phyloP scores from a whole-genome alignment of 2,329 filamentous ascomycete species.

The Whalleya microplaca region DNA sequence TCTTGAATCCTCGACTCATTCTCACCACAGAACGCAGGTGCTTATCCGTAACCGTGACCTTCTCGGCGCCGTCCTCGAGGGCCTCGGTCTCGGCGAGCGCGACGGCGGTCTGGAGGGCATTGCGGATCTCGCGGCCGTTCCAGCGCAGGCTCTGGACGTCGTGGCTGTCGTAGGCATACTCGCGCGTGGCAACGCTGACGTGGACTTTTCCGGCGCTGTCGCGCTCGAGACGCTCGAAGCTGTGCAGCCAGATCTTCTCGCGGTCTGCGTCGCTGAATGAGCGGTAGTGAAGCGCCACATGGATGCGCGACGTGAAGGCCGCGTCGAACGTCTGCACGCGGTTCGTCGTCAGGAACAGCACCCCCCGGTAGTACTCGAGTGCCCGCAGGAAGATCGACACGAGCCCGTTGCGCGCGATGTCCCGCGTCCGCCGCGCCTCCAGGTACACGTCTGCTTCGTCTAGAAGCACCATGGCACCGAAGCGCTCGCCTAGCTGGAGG shows the following conservation, averaged over 20 bases:
- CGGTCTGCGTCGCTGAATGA: slow-evolving; percentile 46
- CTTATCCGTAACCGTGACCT: slow-evolving; percentile 38
- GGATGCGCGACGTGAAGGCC: slow-evolving; percentile 54
- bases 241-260: slow-evolving; percentile 49
- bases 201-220: slow-evolving; percentile 44
- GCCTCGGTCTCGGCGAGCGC: slow-evolving; percentile 36
- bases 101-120: slow-evolving; percentile 38
- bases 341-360: slow-evolving; percentile 56
- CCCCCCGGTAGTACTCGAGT: slow-evolving; percentile 55
- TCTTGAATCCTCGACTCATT: slow-evolving; percentile 45
- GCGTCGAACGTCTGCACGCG: slow-evolving; percentile 51
- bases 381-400: slow-evolving; percentile 55
- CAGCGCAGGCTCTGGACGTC: slow-evolving; percentile 45
- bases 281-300: slow-evolving; percentile 52
- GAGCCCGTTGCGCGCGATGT: slow-evolving; percentile 51
- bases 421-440: slow-evolving; percentile 49
- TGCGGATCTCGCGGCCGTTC: slow-evolving; percentile 42
- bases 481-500: slow-evolving; percentile 52
- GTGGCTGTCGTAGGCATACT: slow-evolving; percentile 42
- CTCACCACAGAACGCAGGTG: slow-evolving; percentile 42
- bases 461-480: slow-evolving; percentile 56
- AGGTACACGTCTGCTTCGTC: slow-evolving; percentile 67
- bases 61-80: slow-evolving; percentile 33
- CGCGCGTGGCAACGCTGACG: slow-evolving; percentile 42
- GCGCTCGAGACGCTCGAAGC: slow-evolving; percentile 49